phyloP scores from a whole-genome alignment of 495 filamentous ascomycete genomes.

The Cercophora scortea region DNA sequence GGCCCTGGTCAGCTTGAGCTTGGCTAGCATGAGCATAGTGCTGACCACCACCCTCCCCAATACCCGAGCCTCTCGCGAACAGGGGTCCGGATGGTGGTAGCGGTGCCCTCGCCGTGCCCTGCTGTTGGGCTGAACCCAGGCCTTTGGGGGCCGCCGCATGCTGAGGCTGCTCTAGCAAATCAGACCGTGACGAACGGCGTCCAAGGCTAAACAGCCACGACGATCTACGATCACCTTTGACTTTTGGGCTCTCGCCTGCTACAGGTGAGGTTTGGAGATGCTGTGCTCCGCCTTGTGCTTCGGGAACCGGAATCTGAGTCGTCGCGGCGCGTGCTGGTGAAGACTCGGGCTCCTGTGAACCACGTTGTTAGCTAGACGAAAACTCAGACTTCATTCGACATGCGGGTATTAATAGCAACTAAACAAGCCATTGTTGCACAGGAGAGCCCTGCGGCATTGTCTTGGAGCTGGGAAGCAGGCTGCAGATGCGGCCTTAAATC shows the following conservation, averaged over 20 bases:
- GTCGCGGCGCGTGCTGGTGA: background rate
- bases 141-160: background rate
- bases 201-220: conserved; percentile 23
- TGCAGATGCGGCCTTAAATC: no score
- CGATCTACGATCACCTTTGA: conserved; percentile 2
- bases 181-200: conserved; percentile 1
- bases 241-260: background rate
- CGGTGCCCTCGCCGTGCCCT: no score
- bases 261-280: background rate
- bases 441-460: no score
- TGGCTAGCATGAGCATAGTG: background rate
- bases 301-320: background rate
- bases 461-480: no score
- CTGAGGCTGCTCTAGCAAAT: no score
- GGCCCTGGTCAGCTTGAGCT: conserved; percentile 3
- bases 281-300: background rate
- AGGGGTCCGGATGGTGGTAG: conserved; percentile 10
- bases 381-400: background rate
- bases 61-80: background rate
- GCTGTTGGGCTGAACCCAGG: conserved; percentile 2
- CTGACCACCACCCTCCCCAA: background rate
- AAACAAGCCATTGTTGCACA: background rate
- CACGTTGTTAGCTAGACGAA: background rate
- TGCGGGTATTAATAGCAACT: background rate
- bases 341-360: background rate